Conservation (phyloP, 257 asterid species). For the Gynochthodes officinalis region DNA sequence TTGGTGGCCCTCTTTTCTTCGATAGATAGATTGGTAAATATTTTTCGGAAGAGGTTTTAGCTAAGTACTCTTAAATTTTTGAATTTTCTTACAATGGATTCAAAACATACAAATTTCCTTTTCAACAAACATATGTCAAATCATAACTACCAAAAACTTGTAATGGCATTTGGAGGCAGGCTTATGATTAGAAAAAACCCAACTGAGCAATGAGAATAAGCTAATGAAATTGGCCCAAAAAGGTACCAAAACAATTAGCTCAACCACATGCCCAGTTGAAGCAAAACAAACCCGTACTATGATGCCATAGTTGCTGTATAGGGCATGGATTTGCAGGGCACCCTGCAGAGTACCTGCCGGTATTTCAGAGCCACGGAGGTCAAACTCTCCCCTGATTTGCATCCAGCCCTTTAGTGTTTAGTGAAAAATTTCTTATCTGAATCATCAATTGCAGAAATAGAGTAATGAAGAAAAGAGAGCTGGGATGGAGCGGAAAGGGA, state of each 20-base stretch:
- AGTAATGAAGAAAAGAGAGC: background rate
- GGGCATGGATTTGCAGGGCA: constrained; percentile 46
- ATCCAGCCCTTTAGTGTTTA: constrained; percentile 34
- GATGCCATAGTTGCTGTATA: constrained; percentile 49
- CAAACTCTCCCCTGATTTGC: constrained; percentile 43
- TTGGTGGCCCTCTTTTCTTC: no score
- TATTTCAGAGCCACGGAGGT: constrained; percentile 42
- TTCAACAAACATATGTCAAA: no score
- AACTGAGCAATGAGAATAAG: constrained; percentile 18
- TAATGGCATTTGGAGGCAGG: constrained; percentile 71
- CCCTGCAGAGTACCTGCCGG: constrained; percentile 64
- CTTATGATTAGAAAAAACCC: constrained; percentile 23
- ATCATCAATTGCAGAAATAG: background rate
- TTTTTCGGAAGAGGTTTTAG: no score
- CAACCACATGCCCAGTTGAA: constrained; percentile 20
- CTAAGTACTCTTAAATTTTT: no score
- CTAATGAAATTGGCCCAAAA: background rate
- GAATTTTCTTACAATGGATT: no score
- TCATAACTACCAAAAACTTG: background rate
- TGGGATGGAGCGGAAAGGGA: background rate
- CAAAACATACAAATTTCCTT: background rate
- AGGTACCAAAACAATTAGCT: background rate
- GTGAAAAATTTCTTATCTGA: no score
- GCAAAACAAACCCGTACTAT: constrained; percentile 52
- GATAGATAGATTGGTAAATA: no score